Evolutionary conservation across 345 rosid species (phyloP), one percentile per base, ranked within the genome.

Genomic region (Nasturtium officinale): DNA sequence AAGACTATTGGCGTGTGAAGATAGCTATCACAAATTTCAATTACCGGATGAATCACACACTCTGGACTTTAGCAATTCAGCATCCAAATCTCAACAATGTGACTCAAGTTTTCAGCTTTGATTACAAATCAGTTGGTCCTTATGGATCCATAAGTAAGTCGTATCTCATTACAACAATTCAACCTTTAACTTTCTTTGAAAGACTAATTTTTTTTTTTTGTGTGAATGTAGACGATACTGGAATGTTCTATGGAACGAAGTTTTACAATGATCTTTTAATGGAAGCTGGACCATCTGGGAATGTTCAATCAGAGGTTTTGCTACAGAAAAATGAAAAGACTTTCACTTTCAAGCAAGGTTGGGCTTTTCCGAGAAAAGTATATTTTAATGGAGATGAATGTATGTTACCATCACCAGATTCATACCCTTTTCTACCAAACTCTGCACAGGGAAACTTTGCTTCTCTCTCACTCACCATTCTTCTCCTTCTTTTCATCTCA

Each of bases 381-480:
- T 94, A 94, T 79, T 89, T 94, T 82, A 89, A 91, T 71, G 99
- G 99, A 0, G 96, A 94, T 37, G 96, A 89, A 55, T 91, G 98
- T 79, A 84, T 88, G 89, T 77, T 91, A 12, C 97, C 97, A 7
- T 85, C 91, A 26, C 98, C 98, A 12, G 98, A 90, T 55, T 47
- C 89, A 12, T 93, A 90, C 82, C 96, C 98, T 15, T 89, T 73
- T 60, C 84, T 89, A 56, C 96, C 98, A 45, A 93, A 83, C 75
- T 78, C 85, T 12, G 93, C 85, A 9, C 58, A 29, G 28, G 26
- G 57, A 50, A 61, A 61, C 32, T 64, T 68, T 0, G 33, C 72
- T 61, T 72, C 89, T 12, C 52, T 83, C 37, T 69, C 74, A 33
- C 57, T 80, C 53, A 48, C 79, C 8, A 18, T 74, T 20, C 54